Conservation (phyloP, 2,329 filamentous ascomycete species). For the Xylaria sp. region DNA sequence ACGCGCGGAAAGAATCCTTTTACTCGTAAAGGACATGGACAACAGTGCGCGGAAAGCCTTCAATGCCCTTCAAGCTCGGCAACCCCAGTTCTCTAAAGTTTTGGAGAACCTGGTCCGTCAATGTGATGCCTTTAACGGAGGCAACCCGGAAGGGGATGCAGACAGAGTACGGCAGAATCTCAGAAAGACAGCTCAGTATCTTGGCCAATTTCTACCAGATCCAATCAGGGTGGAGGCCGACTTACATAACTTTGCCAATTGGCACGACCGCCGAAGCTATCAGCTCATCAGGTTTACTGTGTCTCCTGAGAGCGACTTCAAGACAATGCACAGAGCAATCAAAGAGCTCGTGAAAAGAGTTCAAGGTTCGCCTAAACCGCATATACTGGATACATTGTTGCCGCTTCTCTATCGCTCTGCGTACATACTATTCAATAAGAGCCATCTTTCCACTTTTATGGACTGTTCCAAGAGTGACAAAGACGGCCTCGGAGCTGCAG, state of each 20-base stretch:
- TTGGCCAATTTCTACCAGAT: conserved; percentile 82
- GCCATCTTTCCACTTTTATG: conserved; percentile 91
- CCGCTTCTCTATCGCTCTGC: conserved; percentile 86
- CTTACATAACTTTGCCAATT: conserved; percentile 89
- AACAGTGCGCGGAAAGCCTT: conserved; percentile 84
- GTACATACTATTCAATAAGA: conserved; percentile 90
- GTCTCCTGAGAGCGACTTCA: conserved; percentile 87
- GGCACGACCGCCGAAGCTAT: conserved; percentile 89
- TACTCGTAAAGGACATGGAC: conserved; percentile 83
- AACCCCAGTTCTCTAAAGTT: conserved; percentile 77
- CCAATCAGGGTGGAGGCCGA: conserved; percentile 76
- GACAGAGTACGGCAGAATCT: conserved; percentile 77
- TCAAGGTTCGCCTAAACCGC: conserved; percentile 71
- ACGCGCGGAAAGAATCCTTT: conserved; percentile 83
- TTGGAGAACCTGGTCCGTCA: conserved; percentile 80
- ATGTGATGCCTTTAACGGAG: conserved; percentile 92
- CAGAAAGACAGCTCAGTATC: conserved; percentile 76
- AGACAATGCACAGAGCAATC: conserved; percentile 88
- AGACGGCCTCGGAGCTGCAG: conserved; percentile 78
- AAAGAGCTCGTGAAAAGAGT: conserved; percentile 89
- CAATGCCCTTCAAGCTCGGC: conserved; percentile 84
- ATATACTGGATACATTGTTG: conserved; percentile 80
- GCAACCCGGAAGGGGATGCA: conserved; percentile 78
- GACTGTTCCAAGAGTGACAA: conserved; percentile 87
- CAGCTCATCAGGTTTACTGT: conserved; percentile 89